Percentiles rank a stretch among this genome's conserved stretches.
These are phyloP conservation scores for Jimgerdemannia lactiflua DNA, from an alignment of 192 early-diverging fungal species.

Conservation along the genomic window DNA sequence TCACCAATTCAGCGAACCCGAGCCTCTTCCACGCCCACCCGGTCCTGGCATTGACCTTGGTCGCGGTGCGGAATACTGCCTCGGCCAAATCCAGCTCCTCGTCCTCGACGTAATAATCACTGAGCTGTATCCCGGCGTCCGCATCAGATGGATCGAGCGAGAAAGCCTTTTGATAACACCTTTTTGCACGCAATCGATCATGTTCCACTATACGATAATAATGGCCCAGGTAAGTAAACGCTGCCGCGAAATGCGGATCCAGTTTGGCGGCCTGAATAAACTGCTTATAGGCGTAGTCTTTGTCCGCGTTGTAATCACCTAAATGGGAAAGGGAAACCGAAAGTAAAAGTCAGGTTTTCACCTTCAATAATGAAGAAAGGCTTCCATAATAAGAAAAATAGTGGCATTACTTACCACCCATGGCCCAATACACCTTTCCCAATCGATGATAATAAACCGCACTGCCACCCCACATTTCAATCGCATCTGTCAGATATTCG, in stretches of 20 bases:
- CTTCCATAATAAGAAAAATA: not conserved
- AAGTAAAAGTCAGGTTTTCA: not conserved
- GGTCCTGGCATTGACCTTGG: constrained; percentile 37
- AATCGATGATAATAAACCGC: constrained; percentile 62
- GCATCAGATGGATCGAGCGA: constrained; percentile 62
- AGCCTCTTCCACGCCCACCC: constrained; percentile 81
- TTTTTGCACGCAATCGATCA: constrained; percentile 66
- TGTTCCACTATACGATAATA: constrained; percentile 71
- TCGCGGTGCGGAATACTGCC: constrained; percentile 40
- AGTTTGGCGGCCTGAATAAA: constrained; percentile 73
- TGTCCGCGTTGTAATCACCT: constrained; percentile 54
- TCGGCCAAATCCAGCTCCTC: constrained; percentile 44
- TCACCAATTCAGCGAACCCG: constrained; percentile 68
- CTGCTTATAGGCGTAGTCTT: constrained; percentile 58
- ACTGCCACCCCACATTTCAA: constrained; percentile 39
- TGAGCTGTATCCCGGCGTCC: constrained; percentile 63
- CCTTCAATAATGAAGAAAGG: not conserved
- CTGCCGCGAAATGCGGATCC: constrained; percentile 55
- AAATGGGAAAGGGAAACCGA: not conserved
- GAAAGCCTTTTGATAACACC: constrained; percentile 84
- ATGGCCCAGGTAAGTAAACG: constrained; percentile 80
- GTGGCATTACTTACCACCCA: constrained; percentile 50
- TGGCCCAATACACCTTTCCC: constrained; percentile 74
- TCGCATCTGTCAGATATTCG: constrained; percentile 47
- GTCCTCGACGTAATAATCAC: constrained; percentile 55